Base-by-base conservation (phyloP, 1,284 basidiomycete genomes). In the Heterobasidion irregulare region DNA sequence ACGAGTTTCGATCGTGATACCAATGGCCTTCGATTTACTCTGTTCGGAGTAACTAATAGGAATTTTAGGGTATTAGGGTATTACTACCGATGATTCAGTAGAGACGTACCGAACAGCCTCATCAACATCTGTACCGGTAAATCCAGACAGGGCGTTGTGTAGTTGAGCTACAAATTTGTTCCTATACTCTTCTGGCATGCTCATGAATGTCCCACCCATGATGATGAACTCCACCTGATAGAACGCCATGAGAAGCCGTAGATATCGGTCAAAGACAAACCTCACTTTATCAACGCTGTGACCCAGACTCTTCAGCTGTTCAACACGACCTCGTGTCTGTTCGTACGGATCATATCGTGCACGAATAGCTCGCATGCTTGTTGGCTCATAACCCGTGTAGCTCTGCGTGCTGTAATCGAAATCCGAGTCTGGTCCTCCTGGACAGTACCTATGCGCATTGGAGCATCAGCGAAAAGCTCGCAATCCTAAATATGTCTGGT, bases 161-260 rank as follows among this genome's bases (percentile, higher is more conserved):
- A 99, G 78, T 60, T 98, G 95, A 0, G 96, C 95, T 57, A 99
- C 83, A 65, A 99, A 99, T 60, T 89, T 85, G 63, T 85, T 86
- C 56, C 96, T 83, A 68, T 99, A 99, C 47, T 94, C 92, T 70
- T 98, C 94, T 19, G 95, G 89, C 84, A 98, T 94, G 64, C 93
- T 97, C 95, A 99, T 98, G 72, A 99, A 99, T 4, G 96, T 99
- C 48, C 96, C 96, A 36, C 96, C 97, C 96, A 99, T 99, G 64
- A 99, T 80, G 61, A 99, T 99, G 67, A 98, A 98, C 68, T 99
- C 96, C 50, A 99, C 90, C 89, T 92, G 61, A 19, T 47, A 13
- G 35, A 15, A 26, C 15, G 2, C 33, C 8, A 43, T 47, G 12
- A 33, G 34, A 35, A 16, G 38, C 19, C 38, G 38, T 44, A 7